Conservation (phyloP, 371 early-diverging fungal genomes). For the Rhizomucor miehei region DNA sequence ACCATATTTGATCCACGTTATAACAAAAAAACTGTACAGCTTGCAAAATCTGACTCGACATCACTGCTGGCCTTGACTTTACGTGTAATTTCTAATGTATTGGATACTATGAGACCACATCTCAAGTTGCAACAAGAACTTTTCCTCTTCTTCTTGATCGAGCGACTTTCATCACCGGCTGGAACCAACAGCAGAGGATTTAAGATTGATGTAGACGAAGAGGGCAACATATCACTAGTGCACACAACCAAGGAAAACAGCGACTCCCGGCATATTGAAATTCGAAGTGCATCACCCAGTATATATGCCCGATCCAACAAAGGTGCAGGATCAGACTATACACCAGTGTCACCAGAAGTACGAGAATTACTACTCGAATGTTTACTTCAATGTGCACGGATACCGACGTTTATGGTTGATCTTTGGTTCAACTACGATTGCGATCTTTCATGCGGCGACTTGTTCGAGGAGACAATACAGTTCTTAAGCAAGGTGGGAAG, state of each 20-base stretch:
- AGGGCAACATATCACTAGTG: constrained; percentile 36
- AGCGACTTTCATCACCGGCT: constrained; percentile 50
- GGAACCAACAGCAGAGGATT: constrained; percentile 37
- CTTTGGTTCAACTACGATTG: constrained; percentile 95
- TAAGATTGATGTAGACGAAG: constrained; percentile 35
- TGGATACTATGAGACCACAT: constrained; percentile 66
- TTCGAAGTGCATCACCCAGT: constrained; percentile 40
- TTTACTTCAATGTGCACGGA: constrained; percentile 66
- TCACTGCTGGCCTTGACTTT: constrained; percentile 62
- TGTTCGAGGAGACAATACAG: constrained; percentile 85
- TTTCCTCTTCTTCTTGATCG: constrained; percentile 76
- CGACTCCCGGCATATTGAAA: constrained; percentile 19
- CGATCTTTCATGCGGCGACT: constrained; percentile 72
- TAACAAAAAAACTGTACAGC: constrained; percentile 16
- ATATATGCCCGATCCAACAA: constrained; percentile 31
- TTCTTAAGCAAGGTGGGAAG: constrained; percentile 58
- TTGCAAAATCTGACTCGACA: constrained; percentile 61
- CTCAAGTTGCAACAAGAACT: constrained; percentile 78
- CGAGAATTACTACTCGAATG: constrained; percentile 83
- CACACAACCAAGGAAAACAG: constrained; percentile 2
- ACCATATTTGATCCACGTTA: too few relatives aligned
- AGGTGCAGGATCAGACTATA: constrained; percentile 39
- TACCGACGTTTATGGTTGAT: constrained; percentile 78
- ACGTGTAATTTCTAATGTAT: constrained; percentile 68
- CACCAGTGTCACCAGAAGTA: constrained; percentile 67